Evolutionary conservation across 139 green algal species (phyloP).

Genomic region (Klebsormidium nitens): DNA sequence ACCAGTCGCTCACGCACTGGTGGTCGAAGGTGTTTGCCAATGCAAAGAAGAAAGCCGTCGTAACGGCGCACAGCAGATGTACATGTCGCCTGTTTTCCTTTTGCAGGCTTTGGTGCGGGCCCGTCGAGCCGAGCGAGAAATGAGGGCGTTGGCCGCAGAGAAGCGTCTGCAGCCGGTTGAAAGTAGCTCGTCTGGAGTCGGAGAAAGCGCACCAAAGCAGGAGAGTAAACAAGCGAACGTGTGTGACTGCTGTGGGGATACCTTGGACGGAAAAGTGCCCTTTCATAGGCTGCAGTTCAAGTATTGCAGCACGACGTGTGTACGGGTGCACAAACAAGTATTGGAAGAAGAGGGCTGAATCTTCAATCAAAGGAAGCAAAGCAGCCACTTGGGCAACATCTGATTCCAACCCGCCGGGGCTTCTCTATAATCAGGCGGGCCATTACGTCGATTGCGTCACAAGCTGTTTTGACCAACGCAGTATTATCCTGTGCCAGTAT

Average conservation of each 20-base stretch:
- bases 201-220: too few relatives aligned
- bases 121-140: background rate
- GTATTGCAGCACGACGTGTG: slow-evolving; percentile 33
- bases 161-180: slow-evolving; percentile 9
- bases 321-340: slow-evolving; percentile 6
- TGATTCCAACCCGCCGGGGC: too few relatives aligned
- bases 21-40: background rate
- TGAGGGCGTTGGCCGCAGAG: slow-evolving; percentile 18
- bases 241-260: slow-evolving; percentile 14
- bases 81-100: background rate
- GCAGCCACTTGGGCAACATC: too few relatives aligned
- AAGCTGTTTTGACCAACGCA: too few relatives aligned
- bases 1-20: background rate
- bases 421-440: too few relatives aligned
- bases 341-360: too few relatives aligned
- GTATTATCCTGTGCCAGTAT: too few relatives aligned
- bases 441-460: too few relatives aligned
- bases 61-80: background rate
- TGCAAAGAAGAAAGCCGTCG: background rate
- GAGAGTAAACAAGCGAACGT: too few relatives aligned
- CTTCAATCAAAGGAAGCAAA: too few relatives aligned
- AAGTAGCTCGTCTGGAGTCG: background rate
- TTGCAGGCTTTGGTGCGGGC: background rate
- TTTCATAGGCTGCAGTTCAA: slow-evolving; percentile 19
- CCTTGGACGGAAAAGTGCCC: slow-evolving; percentile 11